A percentile compares a stretch with the other conserved stretches of the same genome.
These are phyloP conservation scores for Ceratobasidium sp. DNA, from an alignment of 1,284 basidiomycete genomes.

Conservation along the genomic window DNA sequence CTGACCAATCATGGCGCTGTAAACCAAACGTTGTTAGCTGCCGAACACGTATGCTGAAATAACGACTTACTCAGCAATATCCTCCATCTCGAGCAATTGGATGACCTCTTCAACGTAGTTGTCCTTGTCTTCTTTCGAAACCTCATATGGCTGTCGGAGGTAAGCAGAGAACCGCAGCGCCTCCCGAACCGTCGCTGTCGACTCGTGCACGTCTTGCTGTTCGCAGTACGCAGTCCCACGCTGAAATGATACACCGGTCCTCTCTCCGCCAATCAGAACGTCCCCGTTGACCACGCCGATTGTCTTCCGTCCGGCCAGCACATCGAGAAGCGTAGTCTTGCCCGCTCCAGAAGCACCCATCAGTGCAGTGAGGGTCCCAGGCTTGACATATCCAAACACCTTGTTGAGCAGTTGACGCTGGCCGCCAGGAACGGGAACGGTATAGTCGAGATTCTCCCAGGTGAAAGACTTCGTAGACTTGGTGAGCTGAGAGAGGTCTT, in stretches of 20 bases:
- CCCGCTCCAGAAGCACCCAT: slow-evolving; percentile 68
- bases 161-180: slow-evolving; percentile 67
- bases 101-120: slow-evolving; percentile 64
- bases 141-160: slow-evolving; percentile 62
- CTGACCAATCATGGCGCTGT: slow-evolving; percentile 54
- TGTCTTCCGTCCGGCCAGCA: slow-evolving; percentile 62
- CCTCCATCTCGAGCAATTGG: slow-evolving; percentile 61
- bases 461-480: slow-evolving; percentile 54
- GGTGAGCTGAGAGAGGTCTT: neutral
- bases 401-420: slow-evolving; percentile 60
- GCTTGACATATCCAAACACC: slow-evolving; percentile 65
- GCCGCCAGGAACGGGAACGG: slow-evolving; percentile 62
- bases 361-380: slow-evolving; percentile 64
- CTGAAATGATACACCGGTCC: slow-evolving; percentile 59
- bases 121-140: slow-evolving; percentile 62
- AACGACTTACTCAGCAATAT: slow-evolving; percentile 61
- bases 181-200: slow-evolving; percentile 66
- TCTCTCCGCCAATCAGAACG: slow-evolving; percentile 63
- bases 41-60: slow-evolving; percentile 47
- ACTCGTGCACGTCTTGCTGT: slow-evolving; percentile 62
- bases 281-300: slow-evolving; percentile 61
- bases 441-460: slow-evolving; percentile 58
- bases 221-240: slow-evolving; percentile 64
- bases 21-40: neutral
- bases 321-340: slow-evolving; percentile 62